Evolutionary conservation across 371 early-diverging fungal species (phyloP).

Genomic region (Entomophthora muscae): DNA sequence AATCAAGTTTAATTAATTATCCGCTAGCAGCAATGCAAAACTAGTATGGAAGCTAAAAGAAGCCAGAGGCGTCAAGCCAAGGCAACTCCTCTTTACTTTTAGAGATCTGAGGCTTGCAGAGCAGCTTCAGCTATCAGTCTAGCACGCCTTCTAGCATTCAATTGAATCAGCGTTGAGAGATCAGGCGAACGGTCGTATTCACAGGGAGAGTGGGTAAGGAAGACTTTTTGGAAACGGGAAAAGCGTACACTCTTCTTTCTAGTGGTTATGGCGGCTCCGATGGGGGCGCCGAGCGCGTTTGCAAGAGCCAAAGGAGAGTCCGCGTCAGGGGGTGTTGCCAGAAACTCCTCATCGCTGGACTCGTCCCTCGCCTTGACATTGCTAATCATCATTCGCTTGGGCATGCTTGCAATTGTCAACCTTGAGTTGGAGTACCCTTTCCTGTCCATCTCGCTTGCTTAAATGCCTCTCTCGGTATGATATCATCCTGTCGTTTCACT

Average conservation of each 20-base stretch:
- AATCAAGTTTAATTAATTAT: too few species aligned
- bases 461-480: too few species aligned
- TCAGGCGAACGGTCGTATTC: slow-evolving; percentile 13
- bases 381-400: background rate
- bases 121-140: too few species aligned
- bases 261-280: background rate
- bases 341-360: background rate
- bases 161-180: background rate
- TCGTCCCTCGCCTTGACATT: background rate
- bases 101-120: too few species aligned
- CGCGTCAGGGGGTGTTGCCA: background rate
- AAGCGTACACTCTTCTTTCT: slow-evolving; percentile 12
- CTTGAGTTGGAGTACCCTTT: too few species aligned
- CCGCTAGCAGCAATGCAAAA: too few species aligned
- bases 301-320: background rate
- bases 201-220: slow-evolving; percentile 13
- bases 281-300: background rate
- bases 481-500: too few species aligned
- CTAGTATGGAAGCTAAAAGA: too few species aligned
- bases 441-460: too few species aligned
- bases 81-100: too few species aligned
- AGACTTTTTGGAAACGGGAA: slow-evolving; percentile 13
- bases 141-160: background rate
- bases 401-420: background rate
- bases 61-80: too few species aligned